phyloP scores from a whole-genome alignment of 2,329 filamentous ascomycete genomes.

The Magnaporthiopsis rhizophila region DNA sequence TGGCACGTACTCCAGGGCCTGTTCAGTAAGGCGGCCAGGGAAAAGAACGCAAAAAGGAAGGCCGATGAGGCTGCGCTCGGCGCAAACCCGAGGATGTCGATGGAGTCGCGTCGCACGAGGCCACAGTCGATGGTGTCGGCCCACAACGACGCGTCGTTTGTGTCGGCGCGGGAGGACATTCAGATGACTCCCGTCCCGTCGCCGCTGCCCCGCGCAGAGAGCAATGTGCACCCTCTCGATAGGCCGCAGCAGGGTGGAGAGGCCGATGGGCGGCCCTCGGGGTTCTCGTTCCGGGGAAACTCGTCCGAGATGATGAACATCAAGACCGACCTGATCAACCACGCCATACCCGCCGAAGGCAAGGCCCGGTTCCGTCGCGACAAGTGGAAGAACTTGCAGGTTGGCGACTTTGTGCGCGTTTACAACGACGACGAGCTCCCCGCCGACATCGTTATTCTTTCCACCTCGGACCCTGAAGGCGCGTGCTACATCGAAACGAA shows the following conservation, averaged over 20 bases:
- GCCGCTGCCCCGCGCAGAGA: conserved; percentile 46
- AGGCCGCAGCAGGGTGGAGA: conserved; percentile 25
- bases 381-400: conserved; percentile 89
- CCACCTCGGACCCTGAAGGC: conserved; percentile 88
- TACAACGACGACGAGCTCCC: conserved; percentile 96
- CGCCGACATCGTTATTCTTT: conserved; percentile 84
- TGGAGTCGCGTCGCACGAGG: conserved; percentile 50
- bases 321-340: conserved; percentile 62
- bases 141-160: conserved; percentile 37
- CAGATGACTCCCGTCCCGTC: conserved; percentile 95
- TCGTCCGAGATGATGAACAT: conserved; percentile 32
- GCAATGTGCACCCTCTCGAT: conserved; percentile 19
- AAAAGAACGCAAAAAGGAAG: conserved; percentile 38
- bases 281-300: conserved; percentile 27
- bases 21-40: conserved; percentile 35
- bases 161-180: conserved; percentile 61
- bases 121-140: conserved; percentile 47
- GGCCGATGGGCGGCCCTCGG: conserved; percentile 23
- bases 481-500: conserved; percentile 98
- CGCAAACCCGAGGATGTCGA: conserved; percentile 57
- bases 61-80: conserved; percentile 39
- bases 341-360: conserved; percentile 53
- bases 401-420: conserved; percentile 92
- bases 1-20: conserved; percentile 37
- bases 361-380: conserved; percentile 85